Evolutionary conservation across 1,284 basidiomycete genomes (phyloP).

Genomic region (Anthracocystis panici-leucophaei): DNA sequence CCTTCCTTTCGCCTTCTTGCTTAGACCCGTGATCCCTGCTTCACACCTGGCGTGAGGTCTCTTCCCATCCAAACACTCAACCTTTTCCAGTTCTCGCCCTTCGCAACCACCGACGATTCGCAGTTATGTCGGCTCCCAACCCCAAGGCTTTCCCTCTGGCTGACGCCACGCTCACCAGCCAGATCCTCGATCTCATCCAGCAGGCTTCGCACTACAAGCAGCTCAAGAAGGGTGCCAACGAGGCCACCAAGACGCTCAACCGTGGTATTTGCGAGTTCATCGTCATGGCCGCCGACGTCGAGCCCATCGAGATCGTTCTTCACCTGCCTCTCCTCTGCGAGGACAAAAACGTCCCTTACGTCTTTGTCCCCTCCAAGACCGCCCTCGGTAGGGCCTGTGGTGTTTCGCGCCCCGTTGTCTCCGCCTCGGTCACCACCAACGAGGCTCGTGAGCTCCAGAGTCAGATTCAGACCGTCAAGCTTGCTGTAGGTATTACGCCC

Average conservation of each 20-base stretch:
- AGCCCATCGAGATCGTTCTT: slow-evolving; percentile 96
- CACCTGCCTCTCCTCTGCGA: slow-evolving; percentile 97
- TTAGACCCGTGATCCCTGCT: slow-evolving; percentile 54
- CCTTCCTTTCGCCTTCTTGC: slow-evolving; percentile 7
- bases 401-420: slow-evolving; percentile 93
- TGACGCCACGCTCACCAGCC: slow-evolving; percentile 89
- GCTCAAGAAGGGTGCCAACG: slow-evolving; percentile 97
- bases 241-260: slow-evolving; percentile 95
- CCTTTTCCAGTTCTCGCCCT: not conserved
- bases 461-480: slow-evolving; percentile 89
- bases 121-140: slow-evolving; percentile 70
- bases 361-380: slow-evolving; percentile 93
- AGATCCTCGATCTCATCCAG: slow-evolving; percentile 76
- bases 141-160: slow-evolving; percentile 94
- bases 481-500: slow-evolving; percentile 55
- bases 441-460: slow-evolving; percentile 91
- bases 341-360: slow-evolving; percentile 99
- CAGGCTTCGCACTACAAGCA: slow-evolving; percentile 85
- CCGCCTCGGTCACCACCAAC: slow-evolving; percentile 93
- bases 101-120: slow-evolving; percentile 13
- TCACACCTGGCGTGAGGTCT: slow-evolving; percentile 55
- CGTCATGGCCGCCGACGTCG: slow-evolving; percentile 88
- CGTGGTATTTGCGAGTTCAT: slow-evolving; percentile 99
- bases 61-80: slow-evolving; percentile 4
- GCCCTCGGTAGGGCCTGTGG: slow-evolving; percentile 96